phyloP scores from a whole-genome alignment of 139 green algal species.

The Mesotaenium endlicherianum region DNA sequence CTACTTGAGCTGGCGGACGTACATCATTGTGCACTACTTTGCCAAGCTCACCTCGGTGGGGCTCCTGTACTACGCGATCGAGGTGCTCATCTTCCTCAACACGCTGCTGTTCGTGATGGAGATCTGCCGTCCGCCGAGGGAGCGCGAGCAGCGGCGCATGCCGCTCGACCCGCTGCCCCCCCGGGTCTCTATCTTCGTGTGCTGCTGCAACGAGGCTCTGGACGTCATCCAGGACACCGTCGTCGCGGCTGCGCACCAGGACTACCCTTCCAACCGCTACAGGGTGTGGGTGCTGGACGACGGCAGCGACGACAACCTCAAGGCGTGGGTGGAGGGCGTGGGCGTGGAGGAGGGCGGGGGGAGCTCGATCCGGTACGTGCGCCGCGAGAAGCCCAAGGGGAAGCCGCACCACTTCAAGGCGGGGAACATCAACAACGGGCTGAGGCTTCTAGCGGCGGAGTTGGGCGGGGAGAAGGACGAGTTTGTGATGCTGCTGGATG shows the following conservation, averaged over 20 bases:
- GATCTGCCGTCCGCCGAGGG: background rate
- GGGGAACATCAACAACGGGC: constrained; percentile 43
- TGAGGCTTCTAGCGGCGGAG: too few species aligned
- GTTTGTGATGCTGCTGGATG: constrained; percentile 39
- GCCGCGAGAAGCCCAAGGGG: constrained; percentile 37
- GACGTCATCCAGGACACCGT: constrained; percentile 48
- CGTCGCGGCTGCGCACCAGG: constrained; percentile 7
- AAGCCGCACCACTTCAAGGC: constrained; percentile 50
- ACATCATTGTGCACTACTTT: background rate
- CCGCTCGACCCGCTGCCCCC: background rate
- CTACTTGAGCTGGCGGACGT: background rate
- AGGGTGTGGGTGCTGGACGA: constrained; percentile 48
- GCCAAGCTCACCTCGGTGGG: background rate
- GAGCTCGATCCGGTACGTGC: constrained; percentile 35
- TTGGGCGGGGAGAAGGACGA: constrained; percentile 23
- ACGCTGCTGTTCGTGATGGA: background rate
- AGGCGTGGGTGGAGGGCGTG: constrained; percentile 31
- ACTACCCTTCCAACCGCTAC: constrained; percentile 30
- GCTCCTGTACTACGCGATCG: background rate
- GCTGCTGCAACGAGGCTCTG: constrained; percentile 44
- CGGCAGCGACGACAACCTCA: constrained; percentile 40
- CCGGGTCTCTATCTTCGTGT: constrained; percentile 27
- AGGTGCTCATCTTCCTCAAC: background rate
- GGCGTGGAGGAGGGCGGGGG: background rate
- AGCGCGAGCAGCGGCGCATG: too few species aligned